phyloP scores from a whole-genome alignment of 2,329 filamentous ascomycete species.

The Aspergillus tamarii region DNA sequence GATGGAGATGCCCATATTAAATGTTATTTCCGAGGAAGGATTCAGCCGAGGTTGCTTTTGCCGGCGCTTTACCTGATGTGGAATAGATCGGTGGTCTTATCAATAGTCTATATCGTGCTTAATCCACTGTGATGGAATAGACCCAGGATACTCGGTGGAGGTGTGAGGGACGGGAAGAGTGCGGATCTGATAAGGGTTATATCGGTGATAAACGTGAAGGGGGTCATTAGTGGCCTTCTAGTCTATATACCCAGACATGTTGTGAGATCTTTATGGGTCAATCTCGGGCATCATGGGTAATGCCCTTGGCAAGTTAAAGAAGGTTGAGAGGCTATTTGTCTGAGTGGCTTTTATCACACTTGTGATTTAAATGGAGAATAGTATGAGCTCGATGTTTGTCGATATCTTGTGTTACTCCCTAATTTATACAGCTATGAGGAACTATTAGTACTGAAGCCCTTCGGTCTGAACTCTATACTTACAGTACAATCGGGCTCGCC shows the following conservation, averaged over 20 bases:
- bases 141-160: neutral
- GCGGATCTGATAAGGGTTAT: constrained; percentile 1
- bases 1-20: neutral
- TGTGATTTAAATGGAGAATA: too few relatives aligned
- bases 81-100: neutral
- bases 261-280: neutral
- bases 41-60: constrained; percentile 1
- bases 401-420: too few relatives aligned
- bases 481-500: neutral
- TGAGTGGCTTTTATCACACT: too few relatives aligned
- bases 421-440: too few relatives aligned
- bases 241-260: neutral
- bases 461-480: too few relatives aligned
- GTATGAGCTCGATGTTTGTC: too few relatives aligned
- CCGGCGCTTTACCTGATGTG: neutral
- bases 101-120: neutral
- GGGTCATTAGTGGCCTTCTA: neutral
- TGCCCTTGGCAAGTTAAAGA: too few relatives aligned
- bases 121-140: neutral
- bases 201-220: neutral
- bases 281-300: neutral
- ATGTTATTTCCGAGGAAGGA: neutral
- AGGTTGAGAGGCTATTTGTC: too few relatives aligned
- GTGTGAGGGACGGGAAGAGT: neutral
- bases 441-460: too few relatives aligned